Evolutionary conservation across 164 flowering plant genomes (phyloP), one percentile per base, ranked within the genome.

Genomic region (Macadamia tetraphylla): DNA sequence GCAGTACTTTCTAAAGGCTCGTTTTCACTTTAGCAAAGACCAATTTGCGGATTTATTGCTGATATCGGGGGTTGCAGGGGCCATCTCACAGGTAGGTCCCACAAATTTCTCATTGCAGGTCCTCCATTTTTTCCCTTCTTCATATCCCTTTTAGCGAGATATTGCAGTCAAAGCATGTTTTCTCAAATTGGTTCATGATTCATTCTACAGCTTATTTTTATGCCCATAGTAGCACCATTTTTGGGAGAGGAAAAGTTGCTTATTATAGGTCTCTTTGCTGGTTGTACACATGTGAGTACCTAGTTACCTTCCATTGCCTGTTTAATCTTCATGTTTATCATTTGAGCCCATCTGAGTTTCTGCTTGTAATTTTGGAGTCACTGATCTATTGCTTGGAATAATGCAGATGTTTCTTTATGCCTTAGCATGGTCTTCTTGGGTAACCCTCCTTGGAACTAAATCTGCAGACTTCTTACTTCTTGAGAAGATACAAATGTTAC

Each of bases 1-100:
- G 88, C 88, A 94, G 98, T 94, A 83, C 79, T 94, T 57, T 73
- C 65, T 90, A 44, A 92, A 89, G 82, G 97, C 97, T 6, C 86
- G 80, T 11, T 92, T 90, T 76, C 91, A 86, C 68, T 94, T 85
- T 78, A 80, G 77, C 86, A 94, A 94, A 75, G 70, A 90, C 78
- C 94, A 91, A 76, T 94, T 80, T 74, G 97, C 97, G 48, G 96
- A 94, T 67, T 60, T 94, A 23, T 59, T 91, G 86, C 81, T 91
- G 43, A 85, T 91, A 60, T 49, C 61, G 8, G 92, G 90, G 35
- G 56, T 86, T 59, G 83, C 85, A 35, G 92, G 84, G 51, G 79
- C 81, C 8, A 58, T 80, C 60, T 90, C 98, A 46, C 95, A 88
- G 94, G 97, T 87, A 71, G 61, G 4, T 66, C 42, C 46, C 52